These are phyloP conservation scores for Cyberlindnera japonica DNA, from an alignment of 805 yeast genomes.

Conservation along the genomic window DNA sequence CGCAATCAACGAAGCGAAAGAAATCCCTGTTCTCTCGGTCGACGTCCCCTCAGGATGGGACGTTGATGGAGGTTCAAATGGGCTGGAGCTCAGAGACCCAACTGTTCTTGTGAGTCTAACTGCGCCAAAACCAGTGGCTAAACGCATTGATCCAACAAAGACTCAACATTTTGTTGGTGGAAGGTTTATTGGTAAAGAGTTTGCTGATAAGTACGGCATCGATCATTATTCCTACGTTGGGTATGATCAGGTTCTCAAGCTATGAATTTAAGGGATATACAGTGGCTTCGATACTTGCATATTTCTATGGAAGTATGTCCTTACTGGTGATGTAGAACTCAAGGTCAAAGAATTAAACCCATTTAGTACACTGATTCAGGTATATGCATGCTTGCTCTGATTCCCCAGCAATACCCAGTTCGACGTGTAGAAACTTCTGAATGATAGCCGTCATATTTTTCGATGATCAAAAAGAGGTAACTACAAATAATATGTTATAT, in stretches of 20 bases:
- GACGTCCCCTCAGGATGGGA: conserved; percentile 98
- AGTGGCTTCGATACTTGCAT: too few relatives aligned
- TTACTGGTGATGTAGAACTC: too few relatives aligned
- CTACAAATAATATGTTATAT: too few relatives aligned
- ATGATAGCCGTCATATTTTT: too few relatives aligned
- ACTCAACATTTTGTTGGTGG: conserved; percentile 81
- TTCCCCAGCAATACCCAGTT: too few relatives aligned
- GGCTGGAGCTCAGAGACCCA: conserved; percentile 48
- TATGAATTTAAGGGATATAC: too few relatives aligned
- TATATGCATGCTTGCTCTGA: too few relatives aligned
- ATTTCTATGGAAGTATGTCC: too few relatives aligned
- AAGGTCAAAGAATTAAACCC: too few relatives aligned
- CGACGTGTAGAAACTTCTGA: too few relatives aligned
- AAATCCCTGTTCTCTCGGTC: conserved; percentile 66
- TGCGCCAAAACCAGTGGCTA: conserved; percentile 90
- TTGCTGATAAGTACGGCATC: conserved; percentile 74
- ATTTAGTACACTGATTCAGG: too few relatives aligned
- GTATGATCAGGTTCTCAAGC: conserved; percentile 50
- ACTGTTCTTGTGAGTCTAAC: conserved; percentile 75
- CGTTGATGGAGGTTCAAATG: conserved; percentile 78
- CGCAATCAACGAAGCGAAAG: conserved; percentile 35
- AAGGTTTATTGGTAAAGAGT: conserved; percentile 61
- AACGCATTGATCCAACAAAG: conserved; percentile 31
- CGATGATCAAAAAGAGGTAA: too few relatives aligned
- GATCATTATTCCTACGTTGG: conserved; percentile 58